Evolutionary conservation across 164 flowering plant genomes (phyloP).

Genomic region (Buxus sempervirens): DNA sequence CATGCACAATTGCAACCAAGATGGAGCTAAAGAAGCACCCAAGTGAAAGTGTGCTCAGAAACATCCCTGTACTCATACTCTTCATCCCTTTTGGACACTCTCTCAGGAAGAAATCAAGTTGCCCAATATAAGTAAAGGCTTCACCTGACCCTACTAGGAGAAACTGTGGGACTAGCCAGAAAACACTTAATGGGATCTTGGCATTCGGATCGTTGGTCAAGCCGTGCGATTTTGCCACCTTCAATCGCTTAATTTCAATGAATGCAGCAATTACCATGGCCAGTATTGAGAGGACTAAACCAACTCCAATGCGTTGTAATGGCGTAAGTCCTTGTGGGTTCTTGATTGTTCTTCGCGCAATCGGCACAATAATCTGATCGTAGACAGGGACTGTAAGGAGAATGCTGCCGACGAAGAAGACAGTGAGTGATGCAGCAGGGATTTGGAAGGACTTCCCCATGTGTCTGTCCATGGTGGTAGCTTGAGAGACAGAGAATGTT

Average conservation of each 20-base stretch:
- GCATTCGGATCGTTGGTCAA: conserved; percentile 30
- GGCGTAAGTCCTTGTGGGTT: conserved; percentile 73
- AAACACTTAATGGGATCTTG: conserved; percentile 54
- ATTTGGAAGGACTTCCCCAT: conserved; percentile 59
- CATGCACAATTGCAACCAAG: conserved; percentile 61
- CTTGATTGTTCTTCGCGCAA: conserved; percentile 24
- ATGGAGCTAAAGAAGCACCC: conserved; percentile 73
- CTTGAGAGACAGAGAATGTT: conserved; percentile 84
- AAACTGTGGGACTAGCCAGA: conserved; percentile 72
- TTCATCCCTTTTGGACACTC: conserved; percentile 92
- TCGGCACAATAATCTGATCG: conserved; percentile 54
- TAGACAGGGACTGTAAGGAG: conserved; percentile 74
- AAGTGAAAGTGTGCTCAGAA: conserved; percentile 63
- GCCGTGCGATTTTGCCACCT: conserved; percentile 33
- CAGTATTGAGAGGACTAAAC: conserved; percentile 51
- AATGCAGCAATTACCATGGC: conserved; percentile 77
- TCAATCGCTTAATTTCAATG: conserved; percentile 52
- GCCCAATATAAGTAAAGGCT: conserved; percentile 79
- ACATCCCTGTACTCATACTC: conserved; percentile 88
- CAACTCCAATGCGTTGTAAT: conserved; percentile 64
- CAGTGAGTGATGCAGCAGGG: conserved; percentile 73
- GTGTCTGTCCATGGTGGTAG: conserved; percentile 77
- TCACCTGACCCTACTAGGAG: conserved; percentile 76
- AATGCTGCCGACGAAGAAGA: conserved; percentile 75
- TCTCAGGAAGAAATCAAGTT: conserved; percentile 72